These are phyloP conservation scores for Spathaspora hagerdaliae DNA, from an alignment of 805 yeast genomes.

Conservation along the genomic window DNA sequence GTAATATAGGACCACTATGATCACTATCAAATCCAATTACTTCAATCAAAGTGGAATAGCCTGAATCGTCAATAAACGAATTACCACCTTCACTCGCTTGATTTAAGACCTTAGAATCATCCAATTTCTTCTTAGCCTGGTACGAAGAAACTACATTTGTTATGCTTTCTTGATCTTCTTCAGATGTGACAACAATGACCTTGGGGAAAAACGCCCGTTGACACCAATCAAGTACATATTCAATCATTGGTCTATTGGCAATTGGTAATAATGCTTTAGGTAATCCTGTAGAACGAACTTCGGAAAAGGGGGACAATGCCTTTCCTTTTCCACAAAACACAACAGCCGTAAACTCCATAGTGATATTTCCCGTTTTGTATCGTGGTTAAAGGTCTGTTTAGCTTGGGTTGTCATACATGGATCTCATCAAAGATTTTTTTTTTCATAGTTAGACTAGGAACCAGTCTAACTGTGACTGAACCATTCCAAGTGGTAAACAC, in stretches of 20 bases:
- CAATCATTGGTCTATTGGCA: conserved; percentile 85
- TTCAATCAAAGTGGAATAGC: conserved; percentile 10
- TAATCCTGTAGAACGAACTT: conserved; percentile 55
- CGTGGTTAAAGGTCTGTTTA: too few relatives aligned
- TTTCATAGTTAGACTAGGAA: too few relatives aligned
- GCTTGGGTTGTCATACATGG: too few relatives aligned
- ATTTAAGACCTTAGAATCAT: conserved; percentile 9
- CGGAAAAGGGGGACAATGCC: conserved; percentile 67
- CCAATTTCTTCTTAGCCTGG: conserved; percentile 10
- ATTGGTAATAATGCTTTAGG: conserved; percentile 87
- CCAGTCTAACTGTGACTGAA: too few relatives aligned
- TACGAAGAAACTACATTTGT: conserved; percentile 45
- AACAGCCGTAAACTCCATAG: conserved; percentile 90
- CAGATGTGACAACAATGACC: conserved; percentile 59
- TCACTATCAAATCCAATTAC: conserved; percentile 23
- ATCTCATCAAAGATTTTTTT: too few relatives aligned
- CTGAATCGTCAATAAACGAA: conserved; percentile 1
- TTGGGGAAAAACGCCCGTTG: conserved; percentile 74
- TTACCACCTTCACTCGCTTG: conserved; percentile 8
- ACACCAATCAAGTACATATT: conserved; percentile 91
- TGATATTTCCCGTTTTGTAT: too few relatives aligned
- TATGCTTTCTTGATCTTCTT: conserved; percentile 45
- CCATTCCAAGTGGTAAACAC: too few relatives aligned
- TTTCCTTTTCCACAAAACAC: conserved; percentile 86
- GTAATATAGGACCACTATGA: conserved; percentile 61